A percentile compares a stretch with the other conserved stretches of the same genome.
Conservation (phyloP, 148 eudicot species). For the Amaranthus hypochondriacus region DNA sequence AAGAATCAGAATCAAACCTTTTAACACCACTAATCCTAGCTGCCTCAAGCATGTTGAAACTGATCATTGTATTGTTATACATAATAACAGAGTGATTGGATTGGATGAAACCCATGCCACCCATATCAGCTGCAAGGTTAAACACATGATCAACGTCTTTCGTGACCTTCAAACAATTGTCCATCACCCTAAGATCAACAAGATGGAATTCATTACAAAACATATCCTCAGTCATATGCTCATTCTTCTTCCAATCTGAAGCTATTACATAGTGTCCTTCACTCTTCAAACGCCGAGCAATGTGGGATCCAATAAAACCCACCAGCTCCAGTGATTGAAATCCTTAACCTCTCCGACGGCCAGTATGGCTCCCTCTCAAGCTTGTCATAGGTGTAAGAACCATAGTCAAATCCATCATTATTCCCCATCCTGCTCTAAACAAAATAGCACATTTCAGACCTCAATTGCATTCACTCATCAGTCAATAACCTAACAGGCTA, state of each 20-base stretch:
- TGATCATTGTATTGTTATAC: constrained; percentile 60
- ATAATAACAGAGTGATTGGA: constrained; percentile 51
- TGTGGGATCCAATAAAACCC: constrained; percentile 58
- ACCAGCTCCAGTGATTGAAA: constrained; percentile 56
- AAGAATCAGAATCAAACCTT: constrained; percentile 29
- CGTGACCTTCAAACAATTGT: constrained; percentile 49
- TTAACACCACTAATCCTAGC: constrained; percentile 51
- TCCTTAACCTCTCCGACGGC: constrained; percentile 46
- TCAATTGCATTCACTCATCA: not conserved
- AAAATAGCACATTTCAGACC: constrained; percentile 4
- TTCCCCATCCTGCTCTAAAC: constrained; percentile 38
- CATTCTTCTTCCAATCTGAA: constrained; percentile 59
- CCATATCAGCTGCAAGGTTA: constrained; percentile 62
- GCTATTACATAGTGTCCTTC: constrained; percentile 58
- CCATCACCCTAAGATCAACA: constrained; percentile 61
- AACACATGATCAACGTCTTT: constrained; percentile 51
- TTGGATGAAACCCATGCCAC: constrained; percentile 60
- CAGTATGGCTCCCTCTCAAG: constrained; percentile 54
- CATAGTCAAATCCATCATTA: constrained; percentile 37
- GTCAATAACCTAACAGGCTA: not conserved
- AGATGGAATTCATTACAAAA: constrained; percentile 55
- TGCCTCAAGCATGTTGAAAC: constrained; percentile 59
- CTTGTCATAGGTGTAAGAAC: constrained; percentile 47
- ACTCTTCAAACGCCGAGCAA: constrained; percentile 47
- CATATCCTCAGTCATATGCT: constrained; percentile 61